A percentile compares a stretch with the other conserved stretches of the same genome.
These are phyloP conservation scores for Tuber indicum DNA, from an alignment of 495 filamentous ascomycete species.

Conservation along the genomic window DNA sequence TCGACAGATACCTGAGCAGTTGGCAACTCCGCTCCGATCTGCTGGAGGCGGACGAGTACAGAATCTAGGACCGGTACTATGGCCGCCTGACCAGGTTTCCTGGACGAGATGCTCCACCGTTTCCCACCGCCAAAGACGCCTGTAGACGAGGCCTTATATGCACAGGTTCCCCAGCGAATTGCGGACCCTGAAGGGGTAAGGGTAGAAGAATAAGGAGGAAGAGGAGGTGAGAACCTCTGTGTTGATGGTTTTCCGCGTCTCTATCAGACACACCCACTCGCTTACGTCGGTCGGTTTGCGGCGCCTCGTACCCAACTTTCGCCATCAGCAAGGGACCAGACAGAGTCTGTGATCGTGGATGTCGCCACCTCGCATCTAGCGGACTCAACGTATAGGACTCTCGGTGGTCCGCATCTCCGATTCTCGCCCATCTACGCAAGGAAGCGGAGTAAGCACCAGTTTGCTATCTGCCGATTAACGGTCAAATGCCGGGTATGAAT, in stretches of 20 bases:
- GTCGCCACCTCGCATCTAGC: too few relatives aligned
- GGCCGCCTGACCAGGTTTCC: constrained; percentile 58
- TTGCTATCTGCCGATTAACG: too few relatives aligned
- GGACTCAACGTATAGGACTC: too few relatives aligned
- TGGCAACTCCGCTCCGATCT: constrained; percentile 68
- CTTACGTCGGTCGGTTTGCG: too few relatives aligned
- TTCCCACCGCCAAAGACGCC: not conserved
- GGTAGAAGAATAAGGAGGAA: constrained; percentile 8
- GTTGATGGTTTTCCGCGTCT: not conserved
- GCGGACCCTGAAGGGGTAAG: not conserved
- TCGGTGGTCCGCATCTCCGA: too few relatives aligned
- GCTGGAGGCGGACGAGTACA: constrained; percentile 61
- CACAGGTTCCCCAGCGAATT: not conserved
- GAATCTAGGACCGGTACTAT: constrained; percentile 72
- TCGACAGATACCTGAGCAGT: constrained; percentile 61
- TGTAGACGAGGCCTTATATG: not conserved
- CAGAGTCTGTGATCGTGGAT: too few relatives aligned
- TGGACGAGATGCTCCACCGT: constrained; percentile 50
- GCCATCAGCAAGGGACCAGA: too few relatives aligned
- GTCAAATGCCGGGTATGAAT: too few relatives aligned
- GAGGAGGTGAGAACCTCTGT: constrained; percentile 43
- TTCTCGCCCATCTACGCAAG: too few relatives aligned
- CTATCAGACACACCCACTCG: too few relatives aligned
- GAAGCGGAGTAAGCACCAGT: too few relatives aligned
- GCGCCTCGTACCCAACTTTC: too few relatives aligned